Evolutionary conservation across 768 basidiomycete species (phyloP), one percentile per base, ranked within the genome.

Genomic region (Fomitopsis pulvina): DNA sequence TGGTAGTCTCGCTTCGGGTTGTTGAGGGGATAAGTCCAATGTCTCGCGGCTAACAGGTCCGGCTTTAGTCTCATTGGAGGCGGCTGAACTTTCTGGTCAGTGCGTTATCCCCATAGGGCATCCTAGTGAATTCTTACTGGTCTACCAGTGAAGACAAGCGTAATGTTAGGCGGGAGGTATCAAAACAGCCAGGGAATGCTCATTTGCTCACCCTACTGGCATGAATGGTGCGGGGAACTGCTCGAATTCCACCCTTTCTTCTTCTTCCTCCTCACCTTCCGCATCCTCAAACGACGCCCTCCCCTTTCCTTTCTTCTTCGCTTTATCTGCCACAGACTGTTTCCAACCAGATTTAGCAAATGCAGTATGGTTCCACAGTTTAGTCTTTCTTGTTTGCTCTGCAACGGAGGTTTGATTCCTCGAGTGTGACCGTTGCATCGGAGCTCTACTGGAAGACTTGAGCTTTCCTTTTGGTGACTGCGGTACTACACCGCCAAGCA

Each of bases 1-100:
- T 99, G 96, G 60, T 98, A 99, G 57, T 89, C 87, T 54, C 96
- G 86, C 57, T 89, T 87, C 0, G 86, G 80, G 28, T 79, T 75
- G 62, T 98, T 98, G 12, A 87, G 73, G 2, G 96, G 96, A 66
- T 85, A 99, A 48, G 96, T 80, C 85, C 93, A 98, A 45, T 88
- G 87, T 56, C 80, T 83, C 5, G 79, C 79, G 48, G 86, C 87
- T 21, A 91, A 73, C n/a, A 80, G 71, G 62, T 96, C 93, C 8
- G 83, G 73, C 44, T 71, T 67, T 24, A 91, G 71, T 65, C 87
- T 91, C 87, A 93, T 91, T 0, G 80, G 75, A 4, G 78, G 81
- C 27, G 79, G 77, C 88, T 88, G 55, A 7, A 41, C 22, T 44
- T 25, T 3, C 22, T 21, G 2, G 22, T 45, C 10, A 29, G 22